Percentiles rank a stretch among this genome's conserved stretches.
These are phyloP conservation scores for Crithidia sp. DNA, from an alignment of 208 protist species.

Conservation along the genomic window DNA sequence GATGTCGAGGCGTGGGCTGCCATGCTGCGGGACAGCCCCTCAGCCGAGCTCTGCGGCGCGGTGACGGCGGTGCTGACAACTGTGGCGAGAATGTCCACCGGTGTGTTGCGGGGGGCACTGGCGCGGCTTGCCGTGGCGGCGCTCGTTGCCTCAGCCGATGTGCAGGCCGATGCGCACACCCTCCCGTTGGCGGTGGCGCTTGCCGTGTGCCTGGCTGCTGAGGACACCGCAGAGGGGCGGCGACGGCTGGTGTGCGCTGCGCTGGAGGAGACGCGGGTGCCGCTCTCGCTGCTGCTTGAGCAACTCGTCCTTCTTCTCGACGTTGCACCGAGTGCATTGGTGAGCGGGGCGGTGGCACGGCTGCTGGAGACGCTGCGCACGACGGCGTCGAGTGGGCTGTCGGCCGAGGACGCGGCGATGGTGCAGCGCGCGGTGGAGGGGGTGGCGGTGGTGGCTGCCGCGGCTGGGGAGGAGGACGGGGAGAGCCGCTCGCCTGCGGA, in stretches of 20 bases:
- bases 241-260: slow-evolving; percentile 13
- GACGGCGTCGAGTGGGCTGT: background rate
- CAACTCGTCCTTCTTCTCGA: slow-evolving; percentile 75
- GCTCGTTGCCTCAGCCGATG: slow-evolving; percentile 32
- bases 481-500: slow-evolving; percentile 42
- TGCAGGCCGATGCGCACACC: slow-evolving; percentile 45
- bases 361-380: slow-evolving; percentile 25
- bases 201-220: slow-evolving; percentile 16
- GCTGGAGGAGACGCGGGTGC: background rate
- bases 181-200: slow-evolving; percentile 21
- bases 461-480: slow-evolving; percentile 22
- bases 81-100: slow-evolving; percentile 32
- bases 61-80: slow-evolving; percentile 38
- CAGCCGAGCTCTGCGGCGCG: slow-evolving; percentile 33
- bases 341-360: slow-evolving; percentile 23
- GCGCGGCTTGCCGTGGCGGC: slow-evolving; percentile 13
- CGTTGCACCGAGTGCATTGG: slow-evolving; percentile 52
- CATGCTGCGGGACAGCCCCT: slow-evolving; percentile 36
- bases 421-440: slow-evolving; percentile 37
- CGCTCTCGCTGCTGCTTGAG: slow-evolving; percentile 43
- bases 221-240: background rate
- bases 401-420: slow-evolving; percentile 46
- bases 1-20: slow-evolving; percentile 39
- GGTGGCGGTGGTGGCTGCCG: slow-evolving; percentile 1
- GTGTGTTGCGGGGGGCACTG: slow-evolving; percentile 30